Conservation (phyloP, 495 filamentous ascomycete species). For the Penicillium diatomitis region DNA sequence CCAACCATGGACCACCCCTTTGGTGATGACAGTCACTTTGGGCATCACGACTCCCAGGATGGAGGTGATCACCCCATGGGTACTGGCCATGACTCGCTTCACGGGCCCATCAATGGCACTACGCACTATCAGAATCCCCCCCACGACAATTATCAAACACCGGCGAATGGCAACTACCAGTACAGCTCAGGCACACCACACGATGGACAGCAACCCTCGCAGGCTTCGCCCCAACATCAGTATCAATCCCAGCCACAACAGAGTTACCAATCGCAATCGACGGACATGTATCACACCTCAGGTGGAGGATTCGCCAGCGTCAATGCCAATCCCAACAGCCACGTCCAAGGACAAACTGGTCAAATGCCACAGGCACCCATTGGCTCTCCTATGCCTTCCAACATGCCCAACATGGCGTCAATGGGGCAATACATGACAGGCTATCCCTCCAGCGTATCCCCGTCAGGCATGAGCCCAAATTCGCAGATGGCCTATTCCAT, state of each 20-base stretch:
- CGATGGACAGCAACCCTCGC: slow-evolving; percentile 15
- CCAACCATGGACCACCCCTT: slow-evolving; percentile 24
- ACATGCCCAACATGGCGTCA: slow-evolving; percentile 33
- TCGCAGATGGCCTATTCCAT: slow-evolving; percentile 37
- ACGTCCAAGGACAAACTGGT: slow-evolving; percentile 25
- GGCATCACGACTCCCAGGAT: slow-evolving; percentile 9
- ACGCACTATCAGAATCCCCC: slow-evolving; percentile 13
- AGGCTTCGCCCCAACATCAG: slow-evolving; percentile 17
- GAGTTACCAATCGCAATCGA: slow-evolving; percentile 24
- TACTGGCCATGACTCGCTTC: slow-evolving; percentile 29
- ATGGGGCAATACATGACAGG: slow-evolving; percentile 39
- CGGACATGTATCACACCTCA: slow-evolving; percentile 31
- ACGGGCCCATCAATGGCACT: slow-evolving; percentile 15
- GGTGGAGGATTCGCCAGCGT: slow-evolving; percentile 15
- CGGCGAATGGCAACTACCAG: slow-evolving; percentile 26
- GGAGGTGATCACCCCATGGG: slow-evolving; percentile 13
- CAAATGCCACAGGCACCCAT: slow-evolving; percentile 37
- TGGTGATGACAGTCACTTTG: slow-evolving; percentile 9
- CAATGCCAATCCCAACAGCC: slow-evolving; percentile 15
- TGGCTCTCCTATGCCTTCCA: slow-evolving; percentile 31
- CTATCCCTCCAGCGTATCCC: slow-evolving; percentile 29
- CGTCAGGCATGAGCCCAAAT: slow-evolving; percentile 28
- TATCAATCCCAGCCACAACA: slow-evolving; percentile 24
- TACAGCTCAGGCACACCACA: slow-evolving; percentile 18
- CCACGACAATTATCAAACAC: slow-evolving; percentile 12